Base-by-base conservation (phyloP, 306 rosid species). In the Hippophae tibetana region DNA sequence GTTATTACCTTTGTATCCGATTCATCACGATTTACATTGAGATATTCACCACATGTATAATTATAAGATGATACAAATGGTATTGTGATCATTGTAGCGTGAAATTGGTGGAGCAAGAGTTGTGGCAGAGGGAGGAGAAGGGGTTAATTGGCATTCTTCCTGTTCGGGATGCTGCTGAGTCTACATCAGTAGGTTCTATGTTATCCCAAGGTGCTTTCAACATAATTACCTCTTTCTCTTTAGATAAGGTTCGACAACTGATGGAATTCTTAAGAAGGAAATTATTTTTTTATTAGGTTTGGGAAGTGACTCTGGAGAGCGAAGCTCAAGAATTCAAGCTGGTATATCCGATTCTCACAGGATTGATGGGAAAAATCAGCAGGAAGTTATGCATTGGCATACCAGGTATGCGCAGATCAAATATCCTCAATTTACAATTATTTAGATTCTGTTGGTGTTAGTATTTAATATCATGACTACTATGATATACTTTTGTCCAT, bases 51-150 rank as follows among this genome's bases (percentile, higher is more conserved):
- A 41, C 62, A 59, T 55, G 61, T 38, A 42, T 52, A 52, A 8
- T 38, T 49, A 43, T 7, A 42, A 47, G 11, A 13, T 18, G 31
- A 42, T 3, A 13, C 14, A 12, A 5, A 6, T 57, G 25, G 38
- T 61, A 7, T 63, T 13, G 49, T 68, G 8, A 49, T 68, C 63
- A 60, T 59, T 65, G 66, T 66, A 92, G 98, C 71, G 98, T 92
- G 52, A 92, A 87, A 68, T 72, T 92, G 83, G 98, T 92, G 82
- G 98, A 92, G 75, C 96, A 92, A 78, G 98, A 92, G 75, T 81
- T 92, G 11, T 92, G 98, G 98, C 98, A 92, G 78, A 76, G 96
- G 14, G 98, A 92, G 69, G 98, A 92, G 88, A 92, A 87, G 75
- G 98, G 98, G 25, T 62, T 92, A 72, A 92, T 92, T 65, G 98